Evolutionary conservation across 176 grass and related monocot species (phyloP).

Genomic region (Oryza australiensis): DNA sequence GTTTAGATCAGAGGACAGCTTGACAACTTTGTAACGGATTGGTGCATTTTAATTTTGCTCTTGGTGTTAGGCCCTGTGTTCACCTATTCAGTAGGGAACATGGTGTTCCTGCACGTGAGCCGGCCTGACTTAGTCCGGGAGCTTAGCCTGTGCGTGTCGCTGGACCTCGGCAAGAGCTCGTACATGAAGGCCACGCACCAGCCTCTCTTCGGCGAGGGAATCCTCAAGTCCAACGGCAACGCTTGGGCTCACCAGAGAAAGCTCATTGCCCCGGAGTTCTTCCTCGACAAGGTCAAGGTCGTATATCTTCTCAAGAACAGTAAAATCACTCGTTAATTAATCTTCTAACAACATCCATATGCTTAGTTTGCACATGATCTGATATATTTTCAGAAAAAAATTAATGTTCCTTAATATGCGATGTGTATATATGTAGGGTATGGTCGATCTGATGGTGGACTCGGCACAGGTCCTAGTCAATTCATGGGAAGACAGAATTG

Average conservation of each 20-base stretch:
- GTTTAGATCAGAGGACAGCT: too few relatives aligned
- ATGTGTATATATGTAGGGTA: conserved; percentile 33
- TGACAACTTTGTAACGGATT: too few relatives aligned
- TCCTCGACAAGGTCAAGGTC: conserved; percentile 74
- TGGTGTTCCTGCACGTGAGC: conserved; percentile 74
- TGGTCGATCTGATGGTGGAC: conserved; percentile 73
- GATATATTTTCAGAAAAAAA: neutral
- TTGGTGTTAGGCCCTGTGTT: conserved; percentile 58
- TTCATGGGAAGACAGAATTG: conserved; percentile 52
- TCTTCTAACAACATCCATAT: too few relatives aligned
- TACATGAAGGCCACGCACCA: conserved; percentile 85
- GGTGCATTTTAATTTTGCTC: neutral
- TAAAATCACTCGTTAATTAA: too few relatives aligned
- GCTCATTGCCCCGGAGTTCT: conserved; percentile 90
- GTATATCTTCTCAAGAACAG: neutral
- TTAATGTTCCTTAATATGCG: neutral
- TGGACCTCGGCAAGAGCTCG: conserved; percentile 80
- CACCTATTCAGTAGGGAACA: conserved; percentile 63
- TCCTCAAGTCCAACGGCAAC: conserved; percentile 85
- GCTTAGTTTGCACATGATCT: too few relatives aligned
- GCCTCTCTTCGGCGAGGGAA: conserved; percentile 82
- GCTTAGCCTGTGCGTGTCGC: conserved; percentile 54
- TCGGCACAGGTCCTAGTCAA: conserved; percentile 52
- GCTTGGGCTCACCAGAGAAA: conserved; percentile 63
- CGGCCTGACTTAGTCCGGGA: conserved; percentile 62